Evolutionary conservation across 2,329 filamentous ascomycete genomes (phyloP).

Genomic region (Talaromyces atroroseus): DNA sequence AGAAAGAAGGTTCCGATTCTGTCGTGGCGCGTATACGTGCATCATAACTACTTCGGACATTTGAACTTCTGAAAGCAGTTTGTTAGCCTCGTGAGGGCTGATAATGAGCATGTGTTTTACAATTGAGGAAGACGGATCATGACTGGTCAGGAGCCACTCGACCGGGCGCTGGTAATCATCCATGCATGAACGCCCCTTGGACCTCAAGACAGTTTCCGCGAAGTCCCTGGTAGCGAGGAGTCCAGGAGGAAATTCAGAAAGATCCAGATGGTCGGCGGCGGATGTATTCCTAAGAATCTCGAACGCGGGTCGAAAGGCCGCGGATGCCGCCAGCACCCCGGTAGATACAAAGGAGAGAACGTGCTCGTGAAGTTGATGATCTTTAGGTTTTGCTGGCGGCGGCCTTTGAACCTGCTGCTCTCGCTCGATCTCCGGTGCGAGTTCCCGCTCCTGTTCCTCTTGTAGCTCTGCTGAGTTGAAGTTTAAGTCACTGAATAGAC

Average conservation of each 20-base stretch:
- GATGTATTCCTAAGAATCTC: not conserved
- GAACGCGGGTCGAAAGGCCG: constrained; percentile 1
- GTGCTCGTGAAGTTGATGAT: not conserved
- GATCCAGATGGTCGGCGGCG: not conserved
- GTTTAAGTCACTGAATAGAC: not conserved
- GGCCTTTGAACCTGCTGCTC: not conserved
- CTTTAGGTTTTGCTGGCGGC: not conserved
- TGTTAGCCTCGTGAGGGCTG: constrained; percentile 57
- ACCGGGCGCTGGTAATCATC: constrained; percentile 51
- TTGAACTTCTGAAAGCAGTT: constrained; percentile 41
- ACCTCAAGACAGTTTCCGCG: not conserved
- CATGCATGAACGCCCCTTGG: not conserved
- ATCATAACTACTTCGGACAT: constrained; percentile 35
- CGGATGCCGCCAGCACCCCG: not conserved
- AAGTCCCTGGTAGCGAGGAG: constrained; percentile 1
- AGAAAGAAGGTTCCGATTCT: constrained; percentile 31
- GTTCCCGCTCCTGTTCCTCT: not conserved
- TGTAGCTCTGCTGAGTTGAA: not conserved
- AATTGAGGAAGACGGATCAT: not conserved
- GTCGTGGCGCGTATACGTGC: constrained; percentile 47
- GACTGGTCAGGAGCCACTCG: constrained; percentile 48
- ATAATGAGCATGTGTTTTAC: constrained; percentile 45
- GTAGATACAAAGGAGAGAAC: not conserved
- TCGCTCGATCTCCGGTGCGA: not conserved
- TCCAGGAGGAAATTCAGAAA: not conserved